Percentiles rank a stretch among this genome's conserved stretches.
phyloP scores from a whole-genome alignment of 306 rosid species.

The Myrica gale region DNA sequence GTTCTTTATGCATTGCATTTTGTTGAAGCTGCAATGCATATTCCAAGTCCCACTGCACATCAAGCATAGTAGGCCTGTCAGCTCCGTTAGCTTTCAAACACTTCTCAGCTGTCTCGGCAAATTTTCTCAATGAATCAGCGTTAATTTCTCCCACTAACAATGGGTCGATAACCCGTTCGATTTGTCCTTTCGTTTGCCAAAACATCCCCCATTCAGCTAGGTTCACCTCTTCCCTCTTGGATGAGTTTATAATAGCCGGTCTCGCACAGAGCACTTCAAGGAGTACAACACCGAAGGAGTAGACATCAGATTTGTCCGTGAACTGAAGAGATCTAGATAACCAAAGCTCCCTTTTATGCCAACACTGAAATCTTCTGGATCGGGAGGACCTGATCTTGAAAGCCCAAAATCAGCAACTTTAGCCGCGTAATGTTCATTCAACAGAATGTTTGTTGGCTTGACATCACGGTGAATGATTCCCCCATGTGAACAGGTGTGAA shows the following conservation, averaged over 20 bases:
- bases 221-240: conserved; percentile 43
- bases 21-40: conserved; percentile 53
- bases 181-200: conserved; percentile 39
- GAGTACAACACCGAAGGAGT: conserved; percentile 59
- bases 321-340: conserved; percentile 45
- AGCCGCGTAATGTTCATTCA: conserved; percentile 47
- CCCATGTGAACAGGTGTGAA: conserved; percentile 47
- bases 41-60: conserved; percentile 59
- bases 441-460: conserved; percentile 52
- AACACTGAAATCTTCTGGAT: conserved; percentile 38
- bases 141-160: conserved; percentile 34
- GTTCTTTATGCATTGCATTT: conserved; percentile 26
- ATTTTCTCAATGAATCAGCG: conserved; percentile 43
- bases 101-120: conserved; percentile 35
- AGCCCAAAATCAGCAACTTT: conserved; percentile 68
- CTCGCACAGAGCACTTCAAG: conserved; percentile 55
- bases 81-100: conserved; percentile 41
- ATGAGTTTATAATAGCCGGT: conserved; percentile 36
- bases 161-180: conserved; percentile 42
- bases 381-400: conserved; percentile 49
- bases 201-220: conserved; percentile 51
- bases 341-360: conserved; percentile 55
- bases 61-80: conserved; percentile 52
- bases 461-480: conserved; percentile 61
- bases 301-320: conserved; percentile 62